Base-by-base conservation (phyloP, 805 yeast genomes). In the Wickerhamiella australiensis region DNA sequence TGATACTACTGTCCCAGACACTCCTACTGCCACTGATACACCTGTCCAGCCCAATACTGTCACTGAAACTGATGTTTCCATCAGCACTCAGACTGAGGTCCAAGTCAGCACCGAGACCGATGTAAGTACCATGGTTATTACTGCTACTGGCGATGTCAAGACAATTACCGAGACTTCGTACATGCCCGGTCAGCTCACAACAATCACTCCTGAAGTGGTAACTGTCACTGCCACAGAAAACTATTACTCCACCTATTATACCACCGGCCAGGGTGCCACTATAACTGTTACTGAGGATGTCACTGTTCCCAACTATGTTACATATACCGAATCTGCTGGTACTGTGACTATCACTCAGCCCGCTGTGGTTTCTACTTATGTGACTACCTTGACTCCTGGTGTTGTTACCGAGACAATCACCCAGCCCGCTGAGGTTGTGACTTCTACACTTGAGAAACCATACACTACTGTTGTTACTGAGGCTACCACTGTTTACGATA, bases 301-400 rank as follows among this genome's bases (percentile, higher is more conserved):
- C 15, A 37, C 49, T 5, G 37, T 37, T 2, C 49, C 49, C 23
- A 25, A 21, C 8, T 46, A 37, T 27, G 17, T 18, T 17, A 46
- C 49, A 18, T 46, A 37, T n/a, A 46, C 49, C 15, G 20, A 25
- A 22, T 11, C 49, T 23, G 33, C 49, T 18, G 36, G 49, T n/a
- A 46, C 49, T 26, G 27, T 46, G 2, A 46, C 49, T 15, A 5
- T 46, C 20, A 46, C 49, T 3, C 49, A 37, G 22, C 49, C 49
- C 5, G 27, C 49, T 5, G 15, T 21, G 3, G 23, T 20, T 6
- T 25, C 43, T 9, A 46, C 49, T 12, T 36, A 37, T 37, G 41
- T 46, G 25, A 37, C 49, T 20, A 46, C 49, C 25, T 18, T 46
- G 27, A 46, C 43, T 6, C 49, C 49, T 20, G 49, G 49, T 6